Conservation (phyloP, 202 grass and related monocot genomes). For the Panicum hallii region DNA sequence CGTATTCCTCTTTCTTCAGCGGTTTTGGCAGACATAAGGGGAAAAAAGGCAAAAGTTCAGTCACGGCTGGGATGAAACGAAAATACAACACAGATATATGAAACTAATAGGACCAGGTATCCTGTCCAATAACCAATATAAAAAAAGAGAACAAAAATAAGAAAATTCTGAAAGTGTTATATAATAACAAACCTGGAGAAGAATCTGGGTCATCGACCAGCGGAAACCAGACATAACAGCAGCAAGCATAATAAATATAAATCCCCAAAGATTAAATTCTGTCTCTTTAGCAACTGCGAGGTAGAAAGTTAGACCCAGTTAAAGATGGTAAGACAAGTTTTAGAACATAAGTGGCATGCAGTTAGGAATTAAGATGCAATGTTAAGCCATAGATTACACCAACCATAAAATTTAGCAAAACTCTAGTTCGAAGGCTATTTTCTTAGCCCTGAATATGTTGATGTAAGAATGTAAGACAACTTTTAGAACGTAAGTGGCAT, state of each 20-base stretch:
- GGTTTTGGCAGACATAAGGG: slow-evolving; percentile 45
- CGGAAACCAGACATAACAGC: slow-evolving; percentile 97
- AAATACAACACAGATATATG: slow-evolving; percentile 1
- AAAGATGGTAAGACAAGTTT: slow-evolving; percentile 34
- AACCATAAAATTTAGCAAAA: slow-evolving; percentile 22
- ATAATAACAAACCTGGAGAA: slow-evolving; percentile 76
- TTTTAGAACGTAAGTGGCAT: too few relatives aligned
- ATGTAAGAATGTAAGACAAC: too few relatives aligned
- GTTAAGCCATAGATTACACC: slow-evolving; percentile 21
- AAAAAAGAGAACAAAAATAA: slow-evolving; percentile 26
- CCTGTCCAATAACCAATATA: neutral
- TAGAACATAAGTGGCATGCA: neutral
- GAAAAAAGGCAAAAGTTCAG: slow-evolving; percentile 35
- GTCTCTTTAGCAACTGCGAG: slow-evolving; percentile 86
- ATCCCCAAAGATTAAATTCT: slow-evolving; percentile 94
- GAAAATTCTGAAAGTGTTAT: slow-evolving; percentile 33
- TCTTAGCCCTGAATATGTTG: too few relatives aligned
- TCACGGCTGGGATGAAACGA: slow-evolving; percentile 30
- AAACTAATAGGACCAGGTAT: slow-evolving; percentile 12
- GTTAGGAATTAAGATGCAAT: slow-evolving; percentile 7
- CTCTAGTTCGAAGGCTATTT: neutral
- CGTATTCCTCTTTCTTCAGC: slow-evolving; percentile 94
- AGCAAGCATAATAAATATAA: slow-evolving; percentile 96
- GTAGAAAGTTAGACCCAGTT: slow-evolving; percentile 40
- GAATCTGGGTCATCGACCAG: slow-evolving; percentile 99